Base-by-base conservation (phyloP, 2,329 filamentous ascomycete genomes). In the Penicillium freii region DNA sequence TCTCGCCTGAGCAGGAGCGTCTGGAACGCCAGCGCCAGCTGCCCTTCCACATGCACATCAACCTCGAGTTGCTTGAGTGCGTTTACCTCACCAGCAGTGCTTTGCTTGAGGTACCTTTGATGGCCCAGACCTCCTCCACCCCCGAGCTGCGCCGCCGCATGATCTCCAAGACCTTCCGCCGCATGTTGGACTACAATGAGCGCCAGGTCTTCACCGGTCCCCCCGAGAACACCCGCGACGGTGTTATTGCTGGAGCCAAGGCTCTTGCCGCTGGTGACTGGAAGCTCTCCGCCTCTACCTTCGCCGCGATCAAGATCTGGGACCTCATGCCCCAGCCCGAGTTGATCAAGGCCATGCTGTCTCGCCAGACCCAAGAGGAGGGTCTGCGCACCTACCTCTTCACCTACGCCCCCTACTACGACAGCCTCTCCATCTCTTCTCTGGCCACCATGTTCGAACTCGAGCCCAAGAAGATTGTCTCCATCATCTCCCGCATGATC, bases 31-130 rank as follows among this genome's bases (percentile, higher is more conserved):
- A 97, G 80, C 88, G 94, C 69, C 94, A 99, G 80, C 85, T 99
- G 66, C 94, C 94, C 38, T 99, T 99, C 87, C 94, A 99, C 82
- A 97, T 99, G 92, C 94, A 99, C 84, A 99, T 99, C 83, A 99
- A 99, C 82, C 85, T 99, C 51, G 94, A 99, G 77, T 86, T 99
- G 54, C 85, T 99, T 39, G 94, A 99, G 81, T 97, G 94, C 72
- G 93, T 97, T 61, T 99, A 99, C 81, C 85, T 99, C 58, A 97
- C 94, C 50, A 97, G 93, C 82, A 97, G 92, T 79, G 99, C 99
- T 94, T 89, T 99, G 65, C 86, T 99, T 56, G 94, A 99, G 81
- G 97, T 99, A 62, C 94, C 94, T 59, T 87, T 97, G 46, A 87
- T 99, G 67, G 95, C 94, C 48, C 94, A 97, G 78, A 95, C 93